phyloP scores from a whole-genome alignment of 805 yeast genomes.

The Candida arabinofermentans region DNA sequence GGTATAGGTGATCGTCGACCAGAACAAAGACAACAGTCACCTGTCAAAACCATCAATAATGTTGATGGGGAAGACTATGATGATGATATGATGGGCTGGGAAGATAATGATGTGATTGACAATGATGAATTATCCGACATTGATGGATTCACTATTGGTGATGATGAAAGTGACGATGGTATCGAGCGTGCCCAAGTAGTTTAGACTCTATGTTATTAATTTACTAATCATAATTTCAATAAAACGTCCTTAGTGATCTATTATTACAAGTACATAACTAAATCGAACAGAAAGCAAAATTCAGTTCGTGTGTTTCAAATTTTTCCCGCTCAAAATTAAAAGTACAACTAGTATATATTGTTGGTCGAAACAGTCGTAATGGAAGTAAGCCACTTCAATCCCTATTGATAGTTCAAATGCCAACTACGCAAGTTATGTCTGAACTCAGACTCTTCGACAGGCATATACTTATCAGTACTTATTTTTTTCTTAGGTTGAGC shows the following conservation, averaged over 20 bases:
- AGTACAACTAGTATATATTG: too few relatives aligned
- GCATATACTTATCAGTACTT: constrained; percentile 12
- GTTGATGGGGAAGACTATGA: constrained; percentile 3
- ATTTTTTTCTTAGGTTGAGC: not conserved
- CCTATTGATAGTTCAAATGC: constrained; percentile 22
- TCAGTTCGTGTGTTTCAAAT: too few relatives aligned
- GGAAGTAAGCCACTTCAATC: too few relatives aligned
- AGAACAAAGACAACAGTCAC: not conserved
- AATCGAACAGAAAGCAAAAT: too few relatives aligned
- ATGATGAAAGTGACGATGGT: constrained; percentile 30
- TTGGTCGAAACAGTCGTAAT: too few relatives aligned
- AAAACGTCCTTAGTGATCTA: not conserved
- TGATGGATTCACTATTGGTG: constrained; percentile 22
- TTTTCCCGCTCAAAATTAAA: too few relatives aligned
- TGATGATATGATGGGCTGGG: constrained; percentile 3
- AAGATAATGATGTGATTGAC: constrained; percentile 12
- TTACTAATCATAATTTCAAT: not conserved
- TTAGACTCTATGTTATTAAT: not conserved
- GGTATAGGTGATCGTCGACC: not conserved
- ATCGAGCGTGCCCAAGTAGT: constrained; percentile 22
- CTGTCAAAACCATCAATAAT: not conserved
- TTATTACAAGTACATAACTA: too few relatives aligned
- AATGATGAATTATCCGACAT: constrained; percentile 19
- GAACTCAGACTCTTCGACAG: constrained; percentile 28
- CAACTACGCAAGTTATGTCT: constrained; percentile 40